phyloP scores from a whole-genome alignment of 192 early-diverging fungal genomes.

The Coemansia sp. region DNA sequence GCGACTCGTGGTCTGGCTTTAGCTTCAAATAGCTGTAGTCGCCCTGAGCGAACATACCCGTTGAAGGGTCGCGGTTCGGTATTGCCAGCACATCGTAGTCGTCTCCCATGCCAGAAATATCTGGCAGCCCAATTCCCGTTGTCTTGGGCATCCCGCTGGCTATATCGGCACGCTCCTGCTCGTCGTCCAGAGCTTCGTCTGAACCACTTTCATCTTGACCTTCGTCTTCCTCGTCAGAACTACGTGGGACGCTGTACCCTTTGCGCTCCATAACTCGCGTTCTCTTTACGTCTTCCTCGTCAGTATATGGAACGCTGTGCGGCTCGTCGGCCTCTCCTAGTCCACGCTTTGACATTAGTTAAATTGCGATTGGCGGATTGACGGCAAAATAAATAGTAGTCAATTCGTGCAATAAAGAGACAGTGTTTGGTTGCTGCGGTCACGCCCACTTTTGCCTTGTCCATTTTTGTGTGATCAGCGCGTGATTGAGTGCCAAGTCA shows the following conservation, averaged over 20 bases:
- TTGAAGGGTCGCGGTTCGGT: neutral
- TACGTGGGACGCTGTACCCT: constrained; percentile 24
- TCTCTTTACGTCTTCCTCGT: constrained; percentile 7
- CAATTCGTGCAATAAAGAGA: neutral
- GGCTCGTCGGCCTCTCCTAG: constrained; percentile 14
- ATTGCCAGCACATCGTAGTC: neutral
- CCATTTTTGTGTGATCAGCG: neutral
- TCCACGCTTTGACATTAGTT: constrained; percentile 16
- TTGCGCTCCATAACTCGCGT: constrained; percentile 12
- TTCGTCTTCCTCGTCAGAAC: constrained; percentile 17
- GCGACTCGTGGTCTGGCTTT: neutral
- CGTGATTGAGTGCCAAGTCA: constrained; percentile 1
- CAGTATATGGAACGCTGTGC: constrained; percentile 4
- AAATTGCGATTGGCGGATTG: neutral
- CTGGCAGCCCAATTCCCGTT: constrained; percentile 18
- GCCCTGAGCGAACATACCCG: neutral
- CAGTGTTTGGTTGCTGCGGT: neutral
- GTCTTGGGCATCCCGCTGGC: constrained; percentile 36
- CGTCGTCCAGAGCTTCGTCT: constrained; percentile 8
- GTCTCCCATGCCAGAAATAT: constrained; percentile 5
- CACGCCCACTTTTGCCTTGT: too few relatives aligned
- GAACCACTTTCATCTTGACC: constrained; percentile 1
- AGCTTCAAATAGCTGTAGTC: constrained; percentile 2
- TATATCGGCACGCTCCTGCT: constrained; percentile 27
- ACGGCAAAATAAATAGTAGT: too few relatives aligned